Conservation (phyloP, 129 eudicot genomes). For the Pulicaria dysenterica region DNA sequence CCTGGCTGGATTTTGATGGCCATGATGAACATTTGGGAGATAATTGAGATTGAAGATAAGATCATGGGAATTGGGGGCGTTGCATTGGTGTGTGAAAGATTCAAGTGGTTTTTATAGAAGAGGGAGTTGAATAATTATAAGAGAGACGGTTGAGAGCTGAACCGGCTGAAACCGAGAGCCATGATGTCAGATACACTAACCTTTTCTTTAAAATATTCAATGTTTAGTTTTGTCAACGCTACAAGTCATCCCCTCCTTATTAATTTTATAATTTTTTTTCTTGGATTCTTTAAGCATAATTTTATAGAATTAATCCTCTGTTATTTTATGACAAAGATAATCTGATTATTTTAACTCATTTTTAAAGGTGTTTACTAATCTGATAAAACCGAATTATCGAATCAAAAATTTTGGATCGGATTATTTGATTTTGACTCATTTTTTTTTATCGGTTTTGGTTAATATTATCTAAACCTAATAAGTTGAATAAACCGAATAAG, state of each 20-base stretch:
- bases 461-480: too few species aligned
- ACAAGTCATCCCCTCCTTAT: constrained; percentile 13
- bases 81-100: constrained; percentile 12
- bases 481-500: too few species aligned
- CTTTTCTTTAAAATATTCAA: neutral
- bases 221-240: constrained; percentile 19
- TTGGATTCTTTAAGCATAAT: too few species aligned
- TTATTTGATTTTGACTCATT: too few species aligned
- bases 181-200: constrained; percentile 12
- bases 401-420: too few species aligned
- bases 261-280: neutral
- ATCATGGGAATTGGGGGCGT: constrained; percentile 6
- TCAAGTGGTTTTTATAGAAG: constrained; percentile 26
- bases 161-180: constrained; percentile 5
- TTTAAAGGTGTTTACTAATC: too few species aligned
- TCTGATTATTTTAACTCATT: too few species aligned
- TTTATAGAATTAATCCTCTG: too few species aligned
- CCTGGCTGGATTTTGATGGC: constrained; percentile 27
- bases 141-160: constrained; percentile 6
- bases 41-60: constrained; percentile 15
- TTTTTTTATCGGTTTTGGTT: too few species aligned
- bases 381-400: too few species aligned
- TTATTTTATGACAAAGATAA: too few species aligned
- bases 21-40: constrained; percentile 18
- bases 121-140: constrained; percentile 17